Evolutionary conservation across 1,139 yeast species (phyloP), one percentile per base, ranked within the genome.

Genomic region (Casaregolazyma suthepensis): DNA sequence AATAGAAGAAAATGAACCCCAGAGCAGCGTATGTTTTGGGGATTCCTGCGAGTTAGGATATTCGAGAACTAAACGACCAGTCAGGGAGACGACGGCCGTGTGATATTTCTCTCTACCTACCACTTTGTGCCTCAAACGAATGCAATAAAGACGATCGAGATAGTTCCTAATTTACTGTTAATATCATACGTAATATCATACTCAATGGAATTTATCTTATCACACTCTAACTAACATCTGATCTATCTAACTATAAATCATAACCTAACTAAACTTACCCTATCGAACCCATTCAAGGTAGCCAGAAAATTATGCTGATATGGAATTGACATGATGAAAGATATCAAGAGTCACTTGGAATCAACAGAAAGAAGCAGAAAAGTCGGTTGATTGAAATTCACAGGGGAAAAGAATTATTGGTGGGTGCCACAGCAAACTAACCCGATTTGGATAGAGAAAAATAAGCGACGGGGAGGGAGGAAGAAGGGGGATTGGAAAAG

Each of bases 21-120:
- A 85, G 71, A 38, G 85, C 86, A 42, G 89, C 87, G 66, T 91
- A 91, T 1, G 96, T 85, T 77, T 93, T 87, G 69, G 98, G 97
- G 59, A 91, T 75, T 20, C 90, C 86, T 58, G 20, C 4, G 43
- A 20, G 67, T 50, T 91, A 80, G 59, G 77, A 79, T 12, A 3
- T n/a, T n/a, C n/a, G n/a, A n/a, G n/a, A 26, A 26, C 10, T 12
- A 26, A 5, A 5, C 31, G 31, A 26, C 31, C 31, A 26, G 31
- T 5, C 31, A 26, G n/a, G n/a, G n/a, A n/a, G n/a, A n/a, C n/a
- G n/a, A n/a, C n/a, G n/a, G n/a, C n/a, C n/a, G n/a, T n/a, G n/a
- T n/a, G n/a, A 5, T 17, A 13, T 12, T n/a, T 20, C 18, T 18
- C 10, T 3, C 13, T 13, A 18, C 37, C 5, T 18, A 44, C 19